phyloP scores from a whole-genome alignment of 768 basidiomycete genomes.

The Auriscalpium microsporum region DNA sequence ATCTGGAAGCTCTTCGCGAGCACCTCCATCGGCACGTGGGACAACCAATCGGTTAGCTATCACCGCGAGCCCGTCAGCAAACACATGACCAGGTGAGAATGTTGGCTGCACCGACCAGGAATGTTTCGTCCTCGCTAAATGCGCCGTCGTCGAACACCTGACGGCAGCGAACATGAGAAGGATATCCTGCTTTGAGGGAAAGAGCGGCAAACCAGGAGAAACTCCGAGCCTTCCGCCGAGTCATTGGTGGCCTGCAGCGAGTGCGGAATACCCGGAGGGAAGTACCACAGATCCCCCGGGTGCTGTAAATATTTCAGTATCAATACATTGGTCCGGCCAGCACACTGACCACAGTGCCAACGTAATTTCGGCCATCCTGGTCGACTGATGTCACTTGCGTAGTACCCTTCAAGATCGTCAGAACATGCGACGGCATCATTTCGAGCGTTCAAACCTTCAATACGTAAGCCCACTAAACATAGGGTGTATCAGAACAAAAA shows the following conservation, averaged over 20 bases:
- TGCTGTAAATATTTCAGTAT: constrained; percentile 1
- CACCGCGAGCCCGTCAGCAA: constrained; percentile 2
- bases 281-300: constrained; percentile 19
- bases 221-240: constrained; percentile 23
- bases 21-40: constrained; percentile 28
- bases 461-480: constrained; percentile 25
- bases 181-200: neutral
- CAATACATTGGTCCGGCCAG: neutral
- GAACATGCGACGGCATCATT: neutral
- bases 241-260: constrained; percentile 27
- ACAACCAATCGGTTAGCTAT: constrained; percentile 25
- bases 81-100: neutral
- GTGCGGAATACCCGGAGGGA: constrained; percentile 30
- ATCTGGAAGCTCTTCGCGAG: constrained; percentile 29
- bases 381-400: constrained; percentile 11
- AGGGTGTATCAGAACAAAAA: neutral
- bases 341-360: constrained; percentile 9
- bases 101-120: constrained; percentile 19
- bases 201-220: constrained; percentile 23
- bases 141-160: constrained; percentile 28
- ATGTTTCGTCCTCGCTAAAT: constrained; percentile 28
- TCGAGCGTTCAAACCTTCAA: constrained; percentile 18
- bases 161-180: neutral
- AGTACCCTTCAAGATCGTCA: constrained; percentile 4
- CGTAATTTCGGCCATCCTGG: constrained; percentile 8